These are phyloP conservation scores for Acanthamoeba divionensis DNA, from an alignment of 208 protist species.

Conservation along the genomic window DNA sequence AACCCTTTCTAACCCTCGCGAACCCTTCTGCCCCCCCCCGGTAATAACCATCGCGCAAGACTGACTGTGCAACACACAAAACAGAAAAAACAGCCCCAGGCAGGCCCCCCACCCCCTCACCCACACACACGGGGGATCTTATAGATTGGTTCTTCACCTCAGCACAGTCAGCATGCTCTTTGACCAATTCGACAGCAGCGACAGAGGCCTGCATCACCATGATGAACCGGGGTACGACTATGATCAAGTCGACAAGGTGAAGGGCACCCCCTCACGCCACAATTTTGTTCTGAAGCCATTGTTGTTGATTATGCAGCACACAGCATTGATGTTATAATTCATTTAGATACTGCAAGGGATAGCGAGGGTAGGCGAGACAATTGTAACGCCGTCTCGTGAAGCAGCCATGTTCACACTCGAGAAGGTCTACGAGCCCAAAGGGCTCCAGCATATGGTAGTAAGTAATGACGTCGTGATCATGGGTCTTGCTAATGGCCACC, in stretches of 20 bases:
- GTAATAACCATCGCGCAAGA: too few species aligned
- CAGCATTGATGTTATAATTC: too few species aligned
- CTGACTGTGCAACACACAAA: too few species aligned
- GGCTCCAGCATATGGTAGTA: background rate
- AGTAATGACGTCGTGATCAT: background rate
- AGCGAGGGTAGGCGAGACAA: background rate
- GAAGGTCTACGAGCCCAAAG: conserved; percentile 23
- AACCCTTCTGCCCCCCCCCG: too few species aligned
- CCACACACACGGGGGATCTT: too few species aligned
- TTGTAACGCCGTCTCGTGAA: background rate
- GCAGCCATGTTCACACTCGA: background rate
- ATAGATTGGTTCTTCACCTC: too few species aligned
- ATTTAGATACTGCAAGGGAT: background rate
- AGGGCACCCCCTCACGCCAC: background rate
- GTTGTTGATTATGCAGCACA: background rate
- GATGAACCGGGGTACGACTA: background rate
- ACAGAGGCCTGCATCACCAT: background rate
- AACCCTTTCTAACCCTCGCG: too few species aligned
- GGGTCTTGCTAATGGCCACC: background rate
- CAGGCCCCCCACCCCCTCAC: too few species aligned
- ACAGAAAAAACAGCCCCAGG: too few species aligned
- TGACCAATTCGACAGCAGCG: background rate
- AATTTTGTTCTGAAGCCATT: background rate
- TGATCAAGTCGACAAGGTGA: conserved; percentile 7
- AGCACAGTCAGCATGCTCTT: conserved; percentile 24